phyloP scores from a whole-genome alignment of 495 filamentous ascomycete genomes.

The Neurospora tetraspora region DNA sequence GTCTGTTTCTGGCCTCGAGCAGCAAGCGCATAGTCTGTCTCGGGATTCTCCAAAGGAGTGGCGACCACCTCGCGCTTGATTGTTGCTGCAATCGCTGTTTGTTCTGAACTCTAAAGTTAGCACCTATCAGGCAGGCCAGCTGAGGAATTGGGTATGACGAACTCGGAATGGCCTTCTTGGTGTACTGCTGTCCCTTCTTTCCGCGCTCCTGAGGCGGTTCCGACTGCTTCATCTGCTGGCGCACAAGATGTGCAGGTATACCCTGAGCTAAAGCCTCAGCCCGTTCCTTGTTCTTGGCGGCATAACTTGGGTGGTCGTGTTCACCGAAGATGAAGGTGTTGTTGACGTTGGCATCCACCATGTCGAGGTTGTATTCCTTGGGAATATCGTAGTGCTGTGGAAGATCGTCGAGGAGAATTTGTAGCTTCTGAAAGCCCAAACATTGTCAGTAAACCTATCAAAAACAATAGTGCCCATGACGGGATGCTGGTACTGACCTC shows the following conservation, averaged over 20 bases:
- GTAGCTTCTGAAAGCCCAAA: conserved; percentile 24
- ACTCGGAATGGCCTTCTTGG: conserved; percentile 78
- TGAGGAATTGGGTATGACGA: conserved; percentile 19
- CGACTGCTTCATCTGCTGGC: conserved; percentile 26
- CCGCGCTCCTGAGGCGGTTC: conserved; percentile 39
- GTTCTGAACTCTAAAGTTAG: conserved; percentile 43
- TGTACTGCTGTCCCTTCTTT: conserved; percentile 56
- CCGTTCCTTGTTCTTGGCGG: conserved; percentile 44
- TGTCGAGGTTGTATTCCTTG: conserved; percentile 71
- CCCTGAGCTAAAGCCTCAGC: conserved; percentile 38
- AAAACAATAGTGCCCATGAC: neutral
- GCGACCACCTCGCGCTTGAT: conserved; percentile 70
- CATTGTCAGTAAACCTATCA: conserved; percentile 4
- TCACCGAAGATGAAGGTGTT: conserved; percentile 90
- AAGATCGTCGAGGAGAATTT: conserved; percentile 37
- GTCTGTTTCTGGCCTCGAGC: conserved; percentile 52
- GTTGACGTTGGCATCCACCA: conserved; percentile 48
- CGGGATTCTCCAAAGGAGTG: conserved; percentile 62
- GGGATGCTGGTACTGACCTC: neutral
- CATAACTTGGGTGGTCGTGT: conserved; percentile 76
- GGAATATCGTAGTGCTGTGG: conserved; percentile 57
- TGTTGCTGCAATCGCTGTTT: conserved; percentile 64
- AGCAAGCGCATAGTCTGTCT: conserved; percentile 53
- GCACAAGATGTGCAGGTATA: conserved; percentile 39
- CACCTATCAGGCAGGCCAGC: neutral